phyloP scores from a whole-genome alignment of 1,284 basidiomycete species.

The Fomitopsis palustris region DNA sequence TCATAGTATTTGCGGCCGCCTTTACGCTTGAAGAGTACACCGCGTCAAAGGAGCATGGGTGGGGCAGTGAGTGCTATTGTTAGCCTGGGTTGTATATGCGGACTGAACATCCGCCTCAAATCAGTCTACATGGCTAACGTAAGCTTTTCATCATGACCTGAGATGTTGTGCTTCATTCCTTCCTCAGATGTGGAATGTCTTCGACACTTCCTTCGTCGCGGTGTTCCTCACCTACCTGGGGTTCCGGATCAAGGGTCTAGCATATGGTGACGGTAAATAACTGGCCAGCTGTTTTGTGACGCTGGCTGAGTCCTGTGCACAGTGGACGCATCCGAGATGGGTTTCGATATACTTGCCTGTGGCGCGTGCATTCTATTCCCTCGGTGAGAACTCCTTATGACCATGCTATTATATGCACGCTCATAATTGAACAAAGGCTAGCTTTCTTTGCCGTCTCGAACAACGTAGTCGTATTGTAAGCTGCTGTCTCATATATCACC shows the following conservation, averaged over 20 bases:
- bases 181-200: constrained; percentile 79
- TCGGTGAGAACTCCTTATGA: constrained; percentile 38
- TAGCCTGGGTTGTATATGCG: no score
- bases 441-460: constrained; percentile 86
- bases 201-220: constrained; percentile 75
- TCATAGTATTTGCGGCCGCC: constrained; percentile 72
- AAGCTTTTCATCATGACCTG: constrained; percentile 7
- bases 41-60: constrained; percentile 78
- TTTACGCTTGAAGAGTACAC: constrained; percentile 83
- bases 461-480: constrained; percentile 82
- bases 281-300: neutral
- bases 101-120: neutral
- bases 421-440: constrained; percentile 38
- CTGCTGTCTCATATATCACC: no score
- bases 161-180: neutral
- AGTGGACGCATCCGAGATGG: constrained; percentile 61
- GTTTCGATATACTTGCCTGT: constrained; percentile 82
- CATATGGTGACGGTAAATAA: constrained; percentile 47
- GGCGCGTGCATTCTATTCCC: constrained; percentile 88
- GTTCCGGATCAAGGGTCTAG: constrained; percentile 65
- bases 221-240: constrained; percentile 71
- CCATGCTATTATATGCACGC: neutral
- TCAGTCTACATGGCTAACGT: constrained; percentile 83
- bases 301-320: neutral
- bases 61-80: constrained; percentile 59